phyloP scores from a whole-genome alignment of 1,139 yeast genomes.

The Barnettozyma hawaiiensis region DNA sequence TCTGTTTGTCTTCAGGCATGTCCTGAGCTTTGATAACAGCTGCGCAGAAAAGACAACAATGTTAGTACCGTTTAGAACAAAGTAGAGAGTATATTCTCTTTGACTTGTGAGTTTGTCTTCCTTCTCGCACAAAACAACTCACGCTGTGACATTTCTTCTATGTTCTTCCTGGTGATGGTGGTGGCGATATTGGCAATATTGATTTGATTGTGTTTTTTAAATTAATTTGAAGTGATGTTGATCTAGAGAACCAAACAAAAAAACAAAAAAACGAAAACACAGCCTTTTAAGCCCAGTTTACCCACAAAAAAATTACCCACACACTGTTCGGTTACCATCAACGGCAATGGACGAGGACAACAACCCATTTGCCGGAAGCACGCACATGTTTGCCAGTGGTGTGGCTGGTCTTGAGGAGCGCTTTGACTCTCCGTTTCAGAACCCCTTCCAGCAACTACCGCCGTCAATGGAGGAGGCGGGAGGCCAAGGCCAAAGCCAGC shows the following conservation, averaged over 20 bases:
- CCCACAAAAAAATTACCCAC: no score
- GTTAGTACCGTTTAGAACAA: neutral
- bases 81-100: neutral
- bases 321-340: no score
- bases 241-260: neutral
- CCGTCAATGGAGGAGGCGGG: neutral
- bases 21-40: slow-evolving; percentile 40
- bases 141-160: neutral
- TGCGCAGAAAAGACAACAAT: no score
- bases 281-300: neutral
- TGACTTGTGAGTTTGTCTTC: no score
- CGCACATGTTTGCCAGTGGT: slow-evolving; percentile 31
- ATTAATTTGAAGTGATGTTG: no score
- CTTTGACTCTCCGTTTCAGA: neutral
- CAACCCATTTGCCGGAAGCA: slow-evolving; percentile 38
- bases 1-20: slow-evolving; percentile 54
- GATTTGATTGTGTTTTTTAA: no score
- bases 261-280: neutral
- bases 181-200: neutral
- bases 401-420: slow-evolving; percentile 16
- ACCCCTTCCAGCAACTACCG: slow-evolving; percentile 2
- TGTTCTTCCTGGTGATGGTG: no score
- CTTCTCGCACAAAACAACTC: no score
- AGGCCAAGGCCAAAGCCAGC: neutral
- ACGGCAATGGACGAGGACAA: slow-evolving; percentile 35